phyloP scores from a whole-genome alignment of 1,284 basidiomycete species.

The Microbotryum lychnidis-dioicae region DNA sequence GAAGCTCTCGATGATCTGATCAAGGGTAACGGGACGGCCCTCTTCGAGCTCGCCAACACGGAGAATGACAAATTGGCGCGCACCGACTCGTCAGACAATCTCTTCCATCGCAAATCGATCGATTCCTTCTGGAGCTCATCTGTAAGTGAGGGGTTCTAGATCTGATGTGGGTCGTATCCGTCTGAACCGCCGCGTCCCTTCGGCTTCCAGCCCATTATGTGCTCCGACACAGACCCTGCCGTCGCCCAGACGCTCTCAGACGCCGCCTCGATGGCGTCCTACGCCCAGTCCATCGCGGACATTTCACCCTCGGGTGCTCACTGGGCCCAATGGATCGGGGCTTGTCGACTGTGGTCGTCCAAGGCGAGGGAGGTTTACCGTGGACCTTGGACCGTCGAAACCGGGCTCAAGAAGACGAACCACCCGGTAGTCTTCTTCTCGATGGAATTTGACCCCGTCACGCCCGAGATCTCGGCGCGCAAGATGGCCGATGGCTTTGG shows the following conservation, averaged over 20 bases:
- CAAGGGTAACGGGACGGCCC: neutral
- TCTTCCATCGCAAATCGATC: conserved; percentile 18
- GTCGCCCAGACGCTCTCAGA: neutral
- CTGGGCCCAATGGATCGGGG: conserved; percentile 21
- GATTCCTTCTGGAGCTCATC: neutral
- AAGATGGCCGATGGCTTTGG: conserved; percentile 28
- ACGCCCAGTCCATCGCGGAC: conserved; percentile 30
- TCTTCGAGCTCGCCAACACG: conserved; percentile 11
- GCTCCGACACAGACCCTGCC: conserved; percentile 20
- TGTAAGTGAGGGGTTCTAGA: too few species aligned
- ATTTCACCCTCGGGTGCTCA: conserved; percentile 21
- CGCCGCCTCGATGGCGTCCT: neutral
- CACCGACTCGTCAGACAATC: conserved; percentile 9
- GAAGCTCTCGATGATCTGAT: conserved; percentile 5
- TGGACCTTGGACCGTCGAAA: conserved; percentile 25
- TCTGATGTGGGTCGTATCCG: too few species aligned
- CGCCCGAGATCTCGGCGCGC: conserved; percentile 25
- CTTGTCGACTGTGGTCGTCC: conserved; percentile 23
- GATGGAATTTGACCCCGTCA: conserved; percentile 32
- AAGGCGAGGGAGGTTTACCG: conserved; percentile 31
- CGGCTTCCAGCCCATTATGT: conserved; percentile 22
- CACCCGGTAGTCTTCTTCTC: conserved; percentile 31
- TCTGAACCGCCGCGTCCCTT: neutral
- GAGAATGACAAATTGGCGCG: neutral
- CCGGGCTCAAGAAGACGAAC: conserved; percentile 27